Conservation (phyloP, 2,329 filamentous ascomycete species). For the Aspergillus chevalieri region DNA sequence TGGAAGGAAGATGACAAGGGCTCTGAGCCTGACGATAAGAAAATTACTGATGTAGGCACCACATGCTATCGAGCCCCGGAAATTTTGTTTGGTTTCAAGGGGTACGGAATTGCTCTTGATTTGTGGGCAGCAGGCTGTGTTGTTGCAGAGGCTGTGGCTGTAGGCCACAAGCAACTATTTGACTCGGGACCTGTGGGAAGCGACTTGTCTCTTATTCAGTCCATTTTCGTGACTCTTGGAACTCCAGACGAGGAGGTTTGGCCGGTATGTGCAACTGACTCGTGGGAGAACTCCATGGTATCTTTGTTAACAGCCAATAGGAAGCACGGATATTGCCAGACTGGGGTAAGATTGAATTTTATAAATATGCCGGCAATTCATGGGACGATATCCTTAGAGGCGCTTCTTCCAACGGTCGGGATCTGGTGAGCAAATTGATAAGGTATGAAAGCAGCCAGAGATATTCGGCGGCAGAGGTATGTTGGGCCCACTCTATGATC, state of each 20-base stretch:
- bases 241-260: slow-evolving; percentile 74
- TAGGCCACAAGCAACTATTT: slow-evolving; percentile 61
- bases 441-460: slow-evolving; percentile 65
- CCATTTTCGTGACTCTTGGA: slow-evolving; percentile 85
- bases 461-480: slow-evolving; percentile 60
- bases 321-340: slow-evolving; percentile 59
- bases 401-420: slow-evolving; percentile 52
- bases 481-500: slow-evolving; percentile 4
- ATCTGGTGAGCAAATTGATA: slow-evolving; percentile 63
- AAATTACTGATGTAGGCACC: slow-evolving; percentile 90
- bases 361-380: slow-evolving; percentile 58
- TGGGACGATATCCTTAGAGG: slow-evolving; percentile 68
- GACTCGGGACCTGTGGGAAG: slow-evolving; percentile 85
- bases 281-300: too few species aligned
- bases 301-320: slow-evolving; percentile 12
- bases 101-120: slow-evolving; percentile 68
- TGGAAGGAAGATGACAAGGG: slow-evolving; percentile 60
- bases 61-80: slow-evolving; percentile 88
- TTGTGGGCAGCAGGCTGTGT: slow-evolving; percentile 86
- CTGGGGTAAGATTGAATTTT: slow-evolving; percentile 81
- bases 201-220: slow-evolving; percentile 82
- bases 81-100: slow-evolving; percentile 73
- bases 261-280: slow-evolving; percentile 54
- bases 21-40: slow-evolving; percentile 60
- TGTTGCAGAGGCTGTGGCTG: slow-evolving; percentile 65